Base-by-base conservation (phyloP, 1,284 basidiomycete genomes). In the Sphagnurus paluster region DNA sequence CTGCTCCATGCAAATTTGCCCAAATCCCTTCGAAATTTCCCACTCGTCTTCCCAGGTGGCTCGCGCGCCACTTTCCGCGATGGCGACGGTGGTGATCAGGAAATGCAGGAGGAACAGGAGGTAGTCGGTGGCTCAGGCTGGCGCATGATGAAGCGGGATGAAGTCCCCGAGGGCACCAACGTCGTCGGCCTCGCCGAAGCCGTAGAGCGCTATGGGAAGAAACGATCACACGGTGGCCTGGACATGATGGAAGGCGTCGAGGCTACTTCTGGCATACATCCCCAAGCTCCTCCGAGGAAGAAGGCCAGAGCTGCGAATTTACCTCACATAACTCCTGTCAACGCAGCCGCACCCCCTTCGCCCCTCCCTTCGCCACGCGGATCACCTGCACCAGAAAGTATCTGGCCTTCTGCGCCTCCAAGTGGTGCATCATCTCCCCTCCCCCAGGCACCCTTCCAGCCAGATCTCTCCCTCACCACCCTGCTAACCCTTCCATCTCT, bases 311-410 rank as follows among this genome's bases (percentile, higher is more conserved):
- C 77, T 5, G 68, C 81, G 13, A 74, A 76, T 40, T 58, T 78
- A 28, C 75, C 79, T 17, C 79, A 71, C 41, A 75, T 84, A 46
- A 73, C 74, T 20, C 79, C 80, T 2, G 69, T 84, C 32, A 82
- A 80, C 56, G 76, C 76, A 7, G 84, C 86, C 10, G 87, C 86
- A 5, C 89, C 89, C 7, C 87, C 86, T 19, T 91, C 89, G 2
- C 88, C 87, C 33, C 66, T 90, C 25, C 88, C 87, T 5, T 90
- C 88, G 10, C 88, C 88, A 17, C 84, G 84, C 63, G 87, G 87
- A 20, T 90, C 89, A 7, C 88, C 89, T 2, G 79, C 81, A 25
- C 86, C 81, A 10, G 81, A 86, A 60, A 69, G 70, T 45, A 80
- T 84, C 39, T 87, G 83, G 82, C 86, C 85, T 21, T 88, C 86